Evolutionary conservation across 2,329 filamentous ascomycete species (phyloP).

Genomic region (Hypomyces rosellus): DNA sequence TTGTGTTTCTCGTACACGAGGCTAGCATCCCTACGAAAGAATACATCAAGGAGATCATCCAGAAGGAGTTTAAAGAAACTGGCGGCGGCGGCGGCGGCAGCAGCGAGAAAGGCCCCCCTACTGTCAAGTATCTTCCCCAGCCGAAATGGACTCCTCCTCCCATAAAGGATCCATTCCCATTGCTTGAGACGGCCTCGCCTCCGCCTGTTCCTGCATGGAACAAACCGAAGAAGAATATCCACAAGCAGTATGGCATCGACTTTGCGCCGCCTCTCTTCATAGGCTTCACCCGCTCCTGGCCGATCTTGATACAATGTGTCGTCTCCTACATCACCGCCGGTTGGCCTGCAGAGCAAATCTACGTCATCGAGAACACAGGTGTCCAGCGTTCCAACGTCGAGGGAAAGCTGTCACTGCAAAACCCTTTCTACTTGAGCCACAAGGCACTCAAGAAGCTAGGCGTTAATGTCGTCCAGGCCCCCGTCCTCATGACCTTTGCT

Average conservation of each 20-base stretch:
- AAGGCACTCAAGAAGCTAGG: conserved; percentile 42
- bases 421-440: conserved; percentile 53
- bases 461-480: conserved; percentile 44
- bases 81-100: too few relatives aligned
- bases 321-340: conserved; percentile 53
- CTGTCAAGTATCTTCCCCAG: conserved; percentile 24
- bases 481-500: conserved; percentile 46
- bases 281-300: conserved; percentile 53
- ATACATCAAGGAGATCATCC: too few relatives aligned
- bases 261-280: conserved; percentile 47
- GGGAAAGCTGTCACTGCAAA: conserved; percentile 43
- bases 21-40: too few relatives aligned
- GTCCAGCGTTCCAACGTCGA: conserved; percentile 47
- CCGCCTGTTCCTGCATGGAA: conserved; percentile 42
- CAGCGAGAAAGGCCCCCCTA: too few relatives aligned
- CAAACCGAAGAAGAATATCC: conserved; percentile 29
- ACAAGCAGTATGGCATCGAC: conserved; percentile 32
- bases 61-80: too few relatives aligned
- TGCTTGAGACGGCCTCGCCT: conserved; percentile 26
- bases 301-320: conserved; percentile 48
- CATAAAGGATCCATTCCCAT: conserved; percentile 37
- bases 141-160: conserved; percentile 31
- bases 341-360: conserved; percentile 51
- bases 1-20: too few relatives aligned
- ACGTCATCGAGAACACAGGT: conserved; percentile 54